A percentile compares a stretch with the other conserved stretches of the same genome.
Conservation (phyloP, 805 yeast species). For the Candida glaebosa region DNA sequence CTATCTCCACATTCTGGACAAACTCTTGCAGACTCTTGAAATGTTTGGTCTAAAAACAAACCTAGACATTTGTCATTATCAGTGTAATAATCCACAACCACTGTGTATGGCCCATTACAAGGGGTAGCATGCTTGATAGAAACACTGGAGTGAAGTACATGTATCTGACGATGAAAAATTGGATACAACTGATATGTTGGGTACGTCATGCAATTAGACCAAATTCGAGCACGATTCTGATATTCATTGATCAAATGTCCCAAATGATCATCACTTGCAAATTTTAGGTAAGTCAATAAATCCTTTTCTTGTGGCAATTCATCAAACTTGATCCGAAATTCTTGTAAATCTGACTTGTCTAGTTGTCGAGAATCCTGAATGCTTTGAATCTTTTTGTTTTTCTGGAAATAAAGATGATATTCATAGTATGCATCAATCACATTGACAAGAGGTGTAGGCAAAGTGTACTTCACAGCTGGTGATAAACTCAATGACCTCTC, state of each 20-base stretch:
- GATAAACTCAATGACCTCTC: slow-evolving; percentile 72
- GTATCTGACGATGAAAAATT: slow-evolving; percentile 68
- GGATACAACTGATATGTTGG: slow-evolving; percentile 41
- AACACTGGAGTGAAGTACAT: slow-evolving; percentile 76
- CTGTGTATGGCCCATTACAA: slow-evolving; percentile 86
- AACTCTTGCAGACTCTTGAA: slow-evolving; percentile 57
- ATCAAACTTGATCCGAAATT: slow-evolving; percentile 22
- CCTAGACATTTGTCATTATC: slow-evolving; percentile 91
- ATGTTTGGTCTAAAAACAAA: slow-evolving; percentile 76
- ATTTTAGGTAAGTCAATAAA: slow-evolving; percentile 34
- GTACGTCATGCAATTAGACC: slow-evolving; percentile 37
- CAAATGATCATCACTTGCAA: slow-evolving; percentile 29
- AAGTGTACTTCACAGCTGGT: slow-evolving; percentile 73
- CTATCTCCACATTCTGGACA: slow-evolving; percentile 82
- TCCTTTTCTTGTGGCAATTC: slow-evolving; percentile 39
- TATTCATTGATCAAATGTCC: slow-evolving; percentile 51
- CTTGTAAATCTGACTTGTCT: slow-evolving; percentile 21
- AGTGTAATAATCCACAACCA: slow-evolving; percentile 82
- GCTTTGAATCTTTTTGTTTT: slow-evolving; percentile 18
- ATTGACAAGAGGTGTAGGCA: slow-evolving; percentile 59
- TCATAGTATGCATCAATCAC: slow-evolving; percentile 51
- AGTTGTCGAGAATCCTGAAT: slow-evolving; percentile 23
- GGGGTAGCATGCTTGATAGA: slow-evolving; percentile 85
- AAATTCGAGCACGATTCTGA: slow-evolving; percentile 43
- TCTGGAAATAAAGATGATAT: slow-evolving; percentile 20